Percentiles rank a stretch among this genome's conserved stretches.
Conservation (phyloP, 2,329 filamentous ascomycete genomes). For the Apiospora arundinis region DNA sequence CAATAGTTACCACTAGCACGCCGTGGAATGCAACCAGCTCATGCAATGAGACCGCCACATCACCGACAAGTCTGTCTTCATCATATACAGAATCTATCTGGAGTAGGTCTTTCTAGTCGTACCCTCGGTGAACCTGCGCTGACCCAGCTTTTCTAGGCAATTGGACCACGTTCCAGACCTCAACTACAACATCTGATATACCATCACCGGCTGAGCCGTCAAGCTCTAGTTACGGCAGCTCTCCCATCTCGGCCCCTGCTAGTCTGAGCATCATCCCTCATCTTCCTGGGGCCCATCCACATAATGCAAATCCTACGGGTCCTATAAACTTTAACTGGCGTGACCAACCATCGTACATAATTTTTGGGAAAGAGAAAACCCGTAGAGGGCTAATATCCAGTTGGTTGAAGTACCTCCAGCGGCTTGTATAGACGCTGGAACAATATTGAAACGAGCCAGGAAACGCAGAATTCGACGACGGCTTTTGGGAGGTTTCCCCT, state of each 20-base stretch:
- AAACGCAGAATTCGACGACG: not conserved
- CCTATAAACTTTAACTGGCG: not conserved
- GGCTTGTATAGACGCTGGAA: not conserved
- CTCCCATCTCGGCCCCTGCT: not conserved
- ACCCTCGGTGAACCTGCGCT: not conserved
- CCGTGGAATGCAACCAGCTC: not conserved
- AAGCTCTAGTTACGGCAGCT: not conserved
- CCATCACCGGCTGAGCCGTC: not conserved
- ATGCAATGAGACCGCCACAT: constrained; percentile 11
- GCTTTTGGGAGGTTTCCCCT: not conserved
- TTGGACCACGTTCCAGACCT: constrained; percentile 19
- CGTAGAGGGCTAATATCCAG: not conserved
- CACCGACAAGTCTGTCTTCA: not conserved
- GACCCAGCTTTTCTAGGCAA: not conserved
- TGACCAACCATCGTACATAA: not conserved
- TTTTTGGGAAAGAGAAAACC: not conserved
- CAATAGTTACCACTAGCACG: not conserved
- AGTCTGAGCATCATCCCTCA: constrained; percentile 12
- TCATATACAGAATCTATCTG: constrained; percentile 20
- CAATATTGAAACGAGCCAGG: not conserved
- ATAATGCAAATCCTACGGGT: constrained; percentile 3
- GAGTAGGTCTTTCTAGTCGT: not conserved
- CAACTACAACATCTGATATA: not conserved
- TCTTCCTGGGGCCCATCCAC: constrained; percentile 18
- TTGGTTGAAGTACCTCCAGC: not conserved